Conservation (phyloP, 1,139 yeast species). For the Lodderomyces parapsilosis region DNA sequence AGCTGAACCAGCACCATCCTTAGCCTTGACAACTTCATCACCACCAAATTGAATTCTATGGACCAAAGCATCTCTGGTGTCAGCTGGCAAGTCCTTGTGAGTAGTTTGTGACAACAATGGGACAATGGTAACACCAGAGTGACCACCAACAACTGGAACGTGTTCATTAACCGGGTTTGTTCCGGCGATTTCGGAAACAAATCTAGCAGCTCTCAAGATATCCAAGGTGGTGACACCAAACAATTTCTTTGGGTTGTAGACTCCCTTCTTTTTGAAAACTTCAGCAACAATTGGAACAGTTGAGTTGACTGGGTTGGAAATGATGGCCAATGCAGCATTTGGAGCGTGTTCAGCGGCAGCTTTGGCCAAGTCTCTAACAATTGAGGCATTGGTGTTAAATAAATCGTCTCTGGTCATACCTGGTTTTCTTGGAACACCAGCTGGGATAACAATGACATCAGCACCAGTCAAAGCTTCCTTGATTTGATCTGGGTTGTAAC, state of each 20-base stretch:
- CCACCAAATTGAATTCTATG: constrained; percentile 96
- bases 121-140: constrained; percentile 92
- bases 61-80: constrained; percentile 65
- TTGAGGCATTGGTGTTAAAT: constrained; percentile 89
- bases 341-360: constrained; percentile 76
- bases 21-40: constrained; percentile 94
- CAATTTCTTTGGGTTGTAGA: constrained; percentile 74
- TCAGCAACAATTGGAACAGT: constrained; percentile 93
- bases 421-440: constrained; percentile 97
- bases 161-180: constrained; percentile 58
- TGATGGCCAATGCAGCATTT: constrained; percentile 71
- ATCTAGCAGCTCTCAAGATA: constrained; percentile 85
- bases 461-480: constrained; percentile 67
- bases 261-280: constrained; percentile 72
- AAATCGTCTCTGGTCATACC: constrained; percentile 98
- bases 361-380: constrained; percentile 79
- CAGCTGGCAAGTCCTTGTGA: constrained; percentile 49
- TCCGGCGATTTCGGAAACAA: constrained; percentile 57
- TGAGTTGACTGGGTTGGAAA: constrained; percentile 95
- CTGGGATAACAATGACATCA: constrained; percentile 85
- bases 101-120: constrained; percentile 75
- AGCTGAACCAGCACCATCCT: constrained; percentile 93
- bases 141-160: constrained; percentile 93
- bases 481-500: constrained; percentile 64
- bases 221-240: constrained; percentile 95